Evolutionary conservation across 345 rosid genomes (phyloP).

Genomic region (Gossypium bickii): DNA sequence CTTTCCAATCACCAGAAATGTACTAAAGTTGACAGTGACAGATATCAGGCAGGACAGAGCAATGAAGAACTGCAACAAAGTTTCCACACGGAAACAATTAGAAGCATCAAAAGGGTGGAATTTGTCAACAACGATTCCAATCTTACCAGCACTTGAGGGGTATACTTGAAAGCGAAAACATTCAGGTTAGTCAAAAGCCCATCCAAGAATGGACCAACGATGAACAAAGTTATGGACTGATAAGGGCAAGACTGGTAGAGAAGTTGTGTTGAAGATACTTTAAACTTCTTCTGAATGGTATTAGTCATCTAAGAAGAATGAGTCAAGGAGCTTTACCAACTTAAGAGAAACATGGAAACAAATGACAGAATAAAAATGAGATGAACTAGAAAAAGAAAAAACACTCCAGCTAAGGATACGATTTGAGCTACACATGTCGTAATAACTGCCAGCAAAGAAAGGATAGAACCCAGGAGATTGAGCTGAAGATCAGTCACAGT

Average conservation of each 20-base stretch:
- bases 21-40: slow-evolving; percentile 98
- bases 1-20: slow-evolving; percentile 96
- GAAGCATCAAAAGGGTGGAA: neutral
- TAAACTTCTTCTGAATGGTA: slow-evolving; percentile 98
- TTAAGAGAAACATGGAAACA: neutral
- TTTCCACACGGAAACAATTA: slow-evolving; percentile 17
- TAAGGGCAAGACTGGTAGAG: slow-evolving; percentile 98
- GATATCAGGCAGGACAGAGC: slow-evolving; percentile 99
- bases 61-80: slow-evolving; percentile 88
- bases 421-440: slow-evolving; percentile 98
- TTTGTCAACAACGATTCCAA: slow-evolving; percentile 19
- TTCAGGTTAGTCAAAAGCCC: slow-evolving; percentile 83
- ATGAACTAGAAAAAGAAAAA: slow-evolving; percentile 16
- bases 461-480: slow-evolving; percentile 82
- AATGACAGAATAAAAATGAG: neutral
- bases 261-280: slow-evolving; percentile 97
- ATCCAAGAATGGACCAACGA: slow-evolving; percentile 89
- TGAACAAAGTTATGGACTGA: slow-evolving; percentile 86
- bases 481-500: slow-evolving; percentile 99
- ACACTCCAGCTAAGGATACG: slow-evolving; percentile 62
- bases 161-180: slow-evolving; percentile 95
- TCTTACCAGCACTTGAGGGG: slow-evolving; percentile 90
- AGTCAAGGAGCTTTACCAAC: slow-evolving; percentile 45
- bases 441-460: slow-evolving; percentile 87
- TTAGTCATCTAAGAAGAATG: slow-evolving; percentile 79